Conservation (phyloP, 306 rosid species). For the Sophora flavescens region DNA sequence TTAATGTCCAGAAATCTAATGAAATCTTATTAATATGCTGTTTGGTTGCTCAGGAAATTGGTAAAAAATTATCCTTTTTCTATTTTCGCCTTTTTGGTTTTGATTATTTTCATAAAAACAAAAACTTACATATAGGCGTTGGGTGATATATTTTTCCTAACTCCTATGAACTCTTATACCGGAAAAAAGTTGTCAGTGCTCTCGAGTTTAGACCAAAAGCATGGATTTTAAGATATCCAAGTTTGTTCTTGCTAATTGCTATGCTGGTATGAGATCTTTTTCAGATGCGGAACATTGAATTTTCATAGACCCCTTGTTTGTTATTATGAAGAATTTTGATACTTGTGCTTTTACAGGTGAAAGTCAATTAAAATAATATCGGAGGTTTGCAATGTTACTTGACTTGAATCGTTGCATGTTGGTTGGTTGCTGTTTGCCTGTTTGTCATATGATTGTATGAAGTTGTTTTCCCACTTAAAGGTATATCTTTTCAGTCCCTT, state of each 20-base stretch:
- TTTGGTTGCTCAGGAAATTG: neutral
- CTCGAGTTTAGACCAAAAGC: neutral
- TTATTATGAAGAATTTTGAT: neutral
- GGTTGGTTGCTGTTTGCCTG: slow-evolving; percentile 1
- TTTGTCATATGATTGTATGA: neutral
- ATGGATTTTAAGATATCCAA: slow-evolving; percentile 29
- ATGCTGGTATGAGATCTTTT: neutral
- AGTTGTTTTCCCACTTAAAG: slow-evolving; percentile 27
- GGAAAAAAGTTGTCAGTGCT: neutral
- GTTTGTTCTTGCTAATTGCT: slow-evolving; percentile 22
- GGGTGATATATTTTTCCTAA: neutral
- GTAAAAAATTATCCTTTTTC: neutral
- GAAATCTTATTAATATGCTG: too few relatives aligned
- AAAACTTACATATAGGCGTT: neutral
- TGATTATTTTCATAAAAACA: neutral
- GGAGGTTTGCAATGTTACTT: too few relatives aligned
- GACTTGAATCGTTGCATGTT: neutral
- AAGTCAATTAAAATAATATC: neutral
- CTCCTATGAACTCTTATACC: slow-evolving; percentile 5
- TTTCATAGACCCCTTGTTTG: slow-evolving; percentile 19
- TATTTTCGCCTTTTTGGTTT: neutral
- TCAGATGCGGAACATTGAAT: slow-evolving; percentile 1
- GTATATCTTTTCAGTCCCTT: slow-evolving; percentile 11
- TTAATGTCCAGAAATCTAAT: too few relatives aligned
- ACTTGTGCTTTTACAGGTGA: neutral